Evolutionary conservation across 176 grass and related monocot genomes (phyloP).

Genomic region (Secale cereale): DNA sequence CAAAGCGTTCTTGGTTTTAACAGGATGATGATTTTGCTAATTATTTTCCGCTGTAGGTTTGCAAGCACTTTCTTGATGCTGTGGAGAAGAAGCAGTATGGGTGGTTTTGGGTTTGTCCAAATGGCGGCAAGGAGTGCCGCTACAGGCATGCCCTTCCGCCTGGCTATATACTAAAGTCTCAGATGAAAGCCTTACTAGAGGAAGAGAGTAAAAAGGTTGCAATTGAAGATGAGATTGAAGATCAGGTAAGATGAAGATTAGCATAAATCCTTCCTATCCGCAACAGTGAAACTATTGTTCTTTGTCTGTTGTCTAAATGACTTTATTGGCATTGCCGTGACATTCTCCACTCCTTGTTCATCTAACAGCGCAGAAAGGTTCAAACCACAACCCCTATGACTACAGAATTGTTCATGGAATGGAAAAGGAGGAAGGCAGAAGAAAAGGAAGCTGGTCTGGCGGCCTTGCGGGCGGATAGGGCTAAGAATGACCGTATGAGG

Average conservation of each 20-base stretch:
- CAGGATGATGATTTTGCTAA: conserved; percentile 2
- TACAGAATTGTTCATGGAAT: conserved; percentile 86
- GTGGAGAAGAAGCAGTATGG: conserved; percentile 99
- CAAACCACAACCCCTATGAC: conserved; percentile 71
- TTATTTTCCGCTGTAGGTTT: conserved; percentile 58
- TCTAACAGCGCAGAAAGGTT: conserved; percentile 71
- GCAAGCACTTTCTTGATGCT: conserved; percentile 93
- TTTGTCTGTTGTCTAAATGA: conserved; percentile 8
- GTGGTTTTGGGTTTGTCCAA: conserved; percentile 98
- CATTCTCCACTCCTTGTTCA: conserved; percentile 25
- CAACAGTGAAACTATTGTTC: neutral
- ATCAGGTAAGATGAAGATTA: conserved; percentile 53
- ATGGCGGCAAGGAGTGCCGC: conserved; percentile 92
- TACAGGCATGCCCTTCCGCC: conserved; percentile 95
- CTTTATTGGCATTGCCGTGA: neutral
- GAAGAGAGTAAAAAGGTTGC: conserved; percentile 89
- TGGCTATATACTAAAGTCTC: conserved; percentile 95
- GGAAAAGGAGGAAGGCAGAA: conserved; percentile 89
- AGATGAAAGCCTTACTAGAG: conserved; percentile 98
- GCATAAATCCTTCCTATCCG: conserved; percentile 5
- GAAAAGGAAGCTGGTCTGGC: conserved; percentile 83
- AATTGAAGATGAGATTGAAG: conserved; percentile 98
- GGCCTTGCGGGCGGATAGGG: conserved; percentile 77
- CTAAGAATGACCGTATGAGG: conserved; percentile 99
- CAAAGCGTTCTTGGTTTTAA: neutral